Evolutionary conservation across 140 eudicot species (phyloP), one percentile per base, ranked within the genome.

Genomic region (Flaveria floridana): DNA sequence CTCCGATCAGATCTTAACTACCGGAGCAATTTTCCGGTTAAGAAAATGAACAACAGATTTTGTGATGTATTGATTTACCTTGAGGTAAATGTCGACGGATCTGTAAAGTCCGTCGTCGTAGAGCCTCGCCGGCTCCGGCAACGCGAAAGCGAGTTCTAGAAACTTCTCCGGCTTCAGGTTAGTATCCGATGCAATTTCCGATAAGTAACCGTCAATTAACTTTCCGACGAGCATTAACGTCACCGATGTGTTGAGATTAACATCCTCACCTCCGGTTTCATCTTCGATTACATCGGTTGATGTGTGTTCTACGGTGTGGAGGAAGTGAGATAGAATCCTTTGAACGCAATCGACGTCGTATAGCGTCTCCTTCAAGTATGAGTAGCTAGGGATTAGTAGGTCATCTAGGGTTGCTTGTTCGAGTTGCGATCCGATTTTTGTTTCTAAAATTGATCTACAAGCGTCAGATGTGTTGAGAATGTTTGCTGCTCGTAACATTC

Each of bases 51-150:
- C 30, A 65, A 37, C 71, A 65, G 8, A 37, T 65, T 39, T 0
- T 23, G 25, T 23, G 25, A 23, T 23, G 25, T 23, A 23, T 23
- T 23, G 25, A 1, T 34, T 1, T 82, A 94, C 99, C 89, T 94
- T 94, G 80, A 94, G 92, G 70, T 90, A 94, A 62, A 94, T 89
- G 66, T 94, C 99, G 4, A 94, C 96, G 5, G 96, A 89, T 83
- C 99, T 82, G 80, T 94, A 94, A 12, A 94, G 95, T 34, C 99
- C 97, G 75, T 94, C 99, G 71, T 94, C 95, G 28, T 76, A 94
- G 56, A 91, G 77, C 67, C 99, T 70, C 20, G 96, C 92, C 11
- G 83, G 84, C 4, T 87, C 96, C 51, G 99, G 99, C 69, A 90
- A 68, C 3, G 92, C 70, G 3, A 85, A 65, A 0, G 97, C 97